Evolutionary conservation across 139 green algal species (phyloP).

Genomic region (Coelastrella sp.): DNA sequence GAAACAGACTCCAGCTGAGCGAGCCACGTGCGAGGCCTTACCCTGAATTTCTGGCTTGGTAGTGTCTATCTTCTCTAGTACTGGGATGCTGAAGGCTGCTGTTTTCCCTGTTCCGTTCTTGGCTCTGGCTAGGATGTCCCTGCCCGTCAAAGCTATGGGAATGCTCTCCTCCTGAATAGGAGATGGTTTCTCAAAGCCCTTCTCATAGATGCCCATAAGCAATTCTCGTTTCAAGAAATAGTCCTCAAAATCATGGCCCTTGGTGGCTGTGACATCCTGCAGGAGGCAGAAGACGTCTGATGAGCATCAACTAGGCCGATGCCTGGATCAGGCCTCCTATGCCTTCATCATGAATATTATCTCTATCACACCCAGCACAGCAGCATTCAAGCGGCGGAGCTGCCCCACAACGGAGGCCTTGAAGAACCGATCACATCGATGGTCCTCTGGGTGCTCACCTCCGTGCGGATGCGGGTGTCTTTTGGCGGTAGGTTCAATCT

Average conservation of each 20-base stretch:
- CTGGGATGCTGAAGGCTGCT: slow-evolving; percentile 98
- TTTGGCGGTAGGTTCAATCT: slow-evolving; percentile 85
- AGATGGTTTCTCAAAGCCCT: slow-evolving; percentile 94
- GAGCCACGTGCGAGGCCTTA: slow-evolving; percentile 44
- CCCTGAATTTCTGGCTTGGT: slow-evolving; percentile 93
- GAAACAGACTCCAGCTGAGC: background rate
- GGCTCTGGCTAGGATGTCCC: slow-evolving; percentile 98
- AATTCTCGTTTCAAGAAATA: slow-evolving; percentile 98
- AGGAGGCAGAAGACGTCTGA: background rate
- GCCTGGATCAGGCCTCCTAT: background rate
- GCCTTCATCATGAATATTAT: background rate
- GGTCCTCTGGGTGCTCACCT: slow-evolving; percentile 68
- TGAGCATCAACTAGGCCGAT: background rate
- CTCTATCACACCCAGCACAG: no score
- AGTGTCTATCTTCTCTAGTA: slow-evolving; percentile 95
- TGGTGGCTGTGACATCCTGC: slow-evolving; percentile 98
- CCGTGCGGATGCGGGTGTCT: slow-evolving; percentile 90
- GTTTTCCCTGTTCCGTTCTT: slow-evolving; percentile 99
- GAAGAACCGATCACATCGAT: slow-evolving; percentile 5
- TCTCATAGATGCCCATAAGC: slow-evolving; percentile 99
- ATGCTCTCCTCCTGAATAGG: slow-evolving; percentile 98
- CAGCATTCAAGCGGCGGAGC: no score
- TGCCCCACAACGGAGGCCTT: background rate
- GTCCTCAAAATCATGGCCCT: slow-evolving; percentile 99
- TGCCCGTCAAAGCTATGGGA: slow-evolving; percentile 96